These are phyloP conservation scores for Ophiostoma novo-ulmi DNA, from an alignment of 2,329 filamentous ascomycete genomes.

Conservation along the genomic window DNA sequence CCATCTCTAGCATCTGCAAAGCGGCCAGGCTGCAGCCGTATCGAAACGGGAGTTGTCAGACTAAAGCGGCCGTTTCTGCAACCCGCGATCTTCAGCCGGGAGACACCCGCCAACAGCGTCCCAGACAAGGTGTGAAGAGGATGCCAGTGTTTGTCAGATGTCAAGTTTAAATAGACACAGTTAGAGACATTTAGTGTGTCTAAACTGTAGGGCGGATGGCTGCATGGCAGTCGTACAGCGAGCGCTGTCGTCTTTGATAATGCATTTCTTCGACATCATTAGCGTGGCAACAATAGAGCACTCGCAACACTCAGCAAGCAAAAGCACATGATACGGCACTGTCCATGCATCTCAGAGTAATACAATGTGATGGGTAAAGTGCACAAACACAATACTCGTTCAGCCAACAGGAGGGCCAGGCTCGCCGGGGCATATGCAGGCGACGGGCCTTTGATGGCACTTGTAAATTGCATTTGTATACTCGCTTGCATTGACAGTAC, in stretches of 20 bases:
- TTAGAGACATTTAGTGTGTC: no score
- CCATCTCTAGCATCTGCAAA: neutral
- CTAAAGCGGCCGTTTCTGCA: constrained; percentile 28
- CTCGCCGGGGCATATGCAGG: neutral
- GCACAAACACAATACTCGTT: neutral
- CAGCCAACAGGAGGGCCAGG: constrained; percentile 9
- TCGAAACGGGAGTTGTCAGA: constrained; percentile 21
- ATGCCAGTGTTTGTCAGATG: neutral
- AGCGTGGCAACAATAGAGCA: neutral
- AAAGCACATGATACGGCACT: neutral
- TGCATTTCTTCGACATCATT: neutral
- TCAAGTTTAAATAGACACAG: neutral
- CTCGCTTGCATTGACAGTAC: neutral
- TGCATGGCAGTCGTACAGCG: neutral
- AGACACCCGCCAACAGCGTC: neutral
- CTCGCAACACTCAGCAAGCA: neutral
- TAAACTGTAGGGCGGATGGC: neutral
- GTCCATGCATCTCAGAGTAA: neutral
- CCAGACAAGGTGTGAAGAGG: neutral
- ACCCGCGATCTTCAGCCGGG: constrained; percentile 22
- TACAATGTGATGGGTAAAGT: neutral
- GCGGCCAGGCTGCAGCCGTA: constrained; percentile 10
- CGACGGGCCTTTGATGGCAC: constrained; percentile 16
- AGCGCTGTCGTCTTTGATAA: neutral
- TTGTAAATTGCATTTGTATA: constrained; percentile 9